Conservation (phyloP, 2,329 filamentous ascomycete genomes). For the Calonectria ilicicola region DNA sequence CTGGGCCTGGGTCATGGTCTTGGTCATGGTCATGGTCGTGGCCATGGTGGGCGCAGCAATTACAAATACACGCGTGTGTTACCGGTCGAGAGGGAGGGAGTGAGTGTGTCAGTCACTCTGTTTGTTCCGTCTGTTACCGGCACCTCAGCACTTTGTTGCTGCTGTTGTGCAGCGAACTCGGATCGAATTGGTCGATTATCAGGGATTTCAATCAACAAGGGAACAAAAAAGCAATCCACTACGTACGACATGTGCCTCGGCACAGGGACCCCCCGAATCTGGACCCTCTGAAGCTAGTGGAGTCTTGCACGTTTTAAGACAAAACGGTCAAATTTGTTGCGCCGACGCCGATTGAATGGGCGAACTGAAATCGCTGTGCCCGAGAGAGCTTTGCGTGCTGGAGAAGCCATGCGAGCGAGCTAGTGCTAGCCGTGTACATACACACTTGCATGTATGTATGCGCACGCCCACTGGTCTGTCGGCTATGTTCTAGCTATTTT, state of each 20-base stretch:
- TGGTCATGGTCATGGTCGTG: no score
- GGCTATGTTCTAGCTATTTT: no score
- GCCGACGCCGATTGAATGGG: slow-evolving; percentile 32
- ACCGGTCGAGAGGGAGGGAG: background rate
- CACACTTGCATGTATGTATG: background rate
- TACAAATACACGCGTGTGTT: background rate
- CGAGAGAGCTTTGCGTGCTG: background rate
- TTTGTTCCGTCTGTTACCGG: background rate
- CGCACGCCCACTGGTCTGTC: no score
- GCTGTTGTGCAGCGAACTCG: background rate
- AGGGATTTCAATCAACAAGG: background rate
- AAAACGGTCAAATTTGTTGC: slow-evolving; percentile 32
- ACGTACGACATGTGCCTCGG: slow-evolving; percentile 40
- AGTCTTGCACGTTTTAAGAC: slow-evolving; percentile 23
- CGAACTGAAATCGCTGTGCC: background rate
- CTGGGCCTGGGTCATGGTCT: background rate
- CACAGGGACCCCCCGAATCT: slow-evolving; percentile 34
- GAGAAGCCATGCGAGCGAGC: no score
- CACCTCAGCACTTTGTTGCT: background rate
- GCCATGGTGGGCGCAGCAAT: slow-evolving; percentile 5
- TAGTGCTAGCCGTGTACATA: no score
- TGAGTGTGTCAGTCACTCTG: no score
- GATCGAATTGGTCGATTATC: background rate
- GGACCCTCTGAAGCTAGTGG: slow-evolving; percentile 19
- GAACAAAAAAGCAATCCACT: background rate